Evolutionary conservation across 805 yeast species (phyloP), one percentile per base, ranked within the genome.

Genomic region (Metschnikowia sp.): DNA sequence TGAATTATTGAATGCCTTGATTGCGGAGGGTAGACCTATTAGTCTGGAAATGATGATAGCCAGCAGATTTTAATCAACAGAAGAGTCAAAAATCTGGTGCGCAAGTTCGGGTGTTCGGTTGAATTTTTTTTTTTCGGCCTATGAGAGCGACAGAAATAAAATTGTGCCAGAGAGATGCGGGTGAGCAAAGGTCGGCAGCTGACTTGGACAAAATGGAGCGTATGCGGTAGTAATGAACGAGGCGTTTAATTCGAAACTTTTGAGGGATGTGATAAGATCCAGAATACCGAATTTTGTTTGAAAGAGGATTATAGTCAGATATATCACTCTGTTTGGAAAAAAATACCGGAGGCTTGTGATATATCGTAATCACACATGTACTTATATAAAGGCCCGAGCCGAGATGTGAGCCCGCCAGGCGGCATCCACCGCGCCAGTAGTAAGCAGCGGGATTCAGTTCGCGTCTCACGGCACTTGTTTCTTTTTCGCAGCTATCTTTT

Each of bases 61-160:
- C 22, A 22, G 22, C 22, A 3, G 22, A 22, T 6, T 22, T 22
- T 22, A 22, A 22, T 22, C 6, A 22, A 22, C 22, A 22, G 22
- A 22, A 22, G 22, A 22, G 22, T 22, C 22, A 22, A 22, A 22
- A n/a, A n/a, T 11, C 33, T 31, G 15, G 48, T 44, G 48, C 48
- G 48, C 48, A 44, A 39, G 34, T 29, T 44, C 22, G 19, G 36
- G 39, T 8, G 26, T 32, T 28, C 30, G 39, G 26, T 28, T 28
- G 22, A 22, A 22, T 33, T 37, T 37, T 32, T 36, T 39, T 39
- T 44, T 45, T 43, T 33, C 53, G 44, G 48, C 53, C 53, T 46
- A 46, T 50, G 42, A 40, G 50, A 48, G 48, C 43, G 48, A 38
- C 46, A 36, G 52, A 32, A 49, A 45, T 49, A 29, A 34, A 32